These are phyloP conservation scores for Fusarium camptoceras DNA, from an alignment of 2,329 filamentous ascomycete species.

Conservation along the genomic window DNA sequence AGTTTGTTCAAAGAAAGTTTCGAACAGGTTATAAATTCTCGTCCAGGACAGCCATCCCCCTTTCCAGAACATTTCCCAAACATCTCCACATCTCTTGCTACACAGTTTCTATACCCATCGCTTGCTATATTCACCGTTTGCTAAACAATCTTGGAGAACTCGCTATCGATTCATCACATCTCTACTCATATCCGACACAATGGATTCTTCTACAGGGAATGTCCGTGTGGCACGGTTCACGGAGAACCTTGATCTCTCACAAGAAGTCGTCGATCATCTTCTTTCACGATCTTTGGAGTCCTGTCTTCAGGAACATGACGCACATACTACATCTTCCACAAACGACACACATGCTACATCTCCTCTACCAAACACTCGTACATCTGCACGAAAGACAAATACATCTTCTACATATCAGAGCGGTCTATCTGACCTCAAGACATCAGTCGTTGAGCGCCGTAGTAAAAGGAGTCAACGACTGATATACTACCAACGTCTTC, in stretches of 20 bases:
- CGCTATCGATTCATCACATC: neutral
- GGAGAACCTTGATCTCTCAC: neutral
- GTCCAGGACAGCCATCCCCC: neutral
- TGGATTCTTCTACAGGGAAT: neutral
- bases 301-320: neutral
- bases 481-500: neutral
- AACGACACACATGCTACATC: neutral
- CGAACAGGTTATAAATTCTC: neutral
- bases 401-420: neutral
- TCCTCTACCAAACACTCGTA: neutral
- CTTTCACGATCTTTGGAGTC: neutral
- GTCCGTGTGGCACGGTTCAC: neutral
- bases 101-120: neutral
- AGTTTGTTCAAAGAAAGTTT: neutral
- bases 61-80: neutral
- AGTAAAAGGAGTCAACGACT: neutral
- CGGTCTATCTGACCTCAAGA: neutral
- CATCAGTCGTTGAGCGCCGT: neutral
- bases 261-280: neutral
- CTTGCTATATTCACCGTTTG: neutral
- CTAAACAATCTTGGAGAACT: neutral
- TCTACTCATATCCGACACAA: neutral
- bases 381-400: neutral
- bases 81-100: neutral
- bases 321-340: neutral